phyloP scores from a whole-genome alignment of 1,139 yeast species.

The Nadsonia starkeyi-henricii region DNA sequence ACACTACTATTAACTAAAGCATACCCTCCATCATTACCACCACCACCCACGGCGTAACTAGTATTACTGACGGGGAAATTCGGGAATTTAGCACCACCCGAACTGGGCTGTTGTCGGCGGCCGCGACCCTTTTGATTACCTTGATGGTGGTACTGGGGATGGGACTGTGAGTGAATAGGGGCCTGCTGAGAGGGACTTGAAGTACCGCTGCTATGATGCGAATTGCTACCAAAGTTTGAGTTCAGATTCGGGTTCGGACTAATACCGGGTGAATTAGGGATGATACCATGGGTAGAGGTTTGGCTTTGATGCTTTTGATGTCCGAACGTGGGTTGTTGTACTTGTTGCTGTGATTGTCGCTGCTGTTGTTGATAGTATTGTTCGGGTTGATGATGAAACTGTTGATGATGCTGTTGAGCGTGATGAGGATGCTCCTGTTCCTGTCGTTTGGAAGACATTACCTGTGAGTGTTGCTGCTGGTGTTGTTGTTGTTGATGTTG shows the following conservation, averaged over 20 bases:
- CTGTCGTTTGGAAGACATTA: background rate
- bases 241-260: too few species aligned
- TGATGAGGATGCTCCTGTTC: background rate
- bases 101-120: background rate
- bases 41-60: too few species aligned
- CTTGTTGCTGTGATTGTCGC: background rate
- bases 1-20: background rate
- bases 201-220: too few species aligned
- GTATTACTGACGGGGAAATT: too few species aligned
- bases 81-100: too few species aligned
- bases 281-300: too few species aligned
- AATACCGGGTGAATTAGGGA: too few species aligned
- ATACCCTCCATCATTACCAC: background rate
- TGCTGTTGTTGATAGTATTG: constrained; percentile 6
- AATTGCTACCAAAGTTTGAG: too few species aligned
- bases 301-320: too few species aligned
- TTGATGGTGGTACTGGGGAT: background rate
- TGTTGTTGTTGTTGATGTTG: background rate
- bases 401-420: background rate
- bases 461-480: background rate
- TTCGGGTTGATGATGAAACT: constrained; percentile 10
- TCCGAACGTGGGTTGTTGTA: background rate
- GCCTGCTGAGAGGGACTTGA: too few species aligned
- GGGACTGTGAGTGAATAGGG: background rate
- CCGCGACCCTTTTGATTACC: background rate